Percentiles rank a stretch among this genome's conserved stretches.
phyloP scores from a whole-genome alignment of 148 eudicot genomes.

The Nepenthes mirabilis region DNA sequence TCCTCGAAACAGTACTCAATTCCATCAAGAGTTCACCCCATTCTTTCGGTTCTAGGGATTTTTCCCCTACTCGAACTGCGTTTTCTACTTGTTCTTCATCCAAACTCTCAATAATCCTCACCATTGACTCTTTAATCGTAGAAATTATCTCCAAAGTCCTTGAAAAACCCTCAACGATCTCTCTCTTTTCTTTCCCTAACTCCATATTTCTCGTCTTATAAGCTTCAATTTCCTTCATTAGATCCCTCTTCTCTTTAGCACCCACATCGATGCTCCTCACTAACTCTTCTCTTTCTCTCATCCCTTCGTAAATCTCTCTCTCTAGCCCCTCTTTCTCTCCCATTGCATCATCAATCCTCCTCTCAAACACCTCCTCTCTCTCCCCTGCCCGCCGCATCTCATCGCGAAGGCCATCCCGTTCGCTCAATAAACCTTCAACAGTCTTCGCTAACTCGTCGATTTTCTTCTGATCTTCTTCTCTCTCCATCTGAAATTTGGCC shows the following conservation, averaged over 20 bases:
- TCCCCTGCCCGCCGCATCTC: not conserved
- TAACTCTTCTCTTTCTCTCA: constrained; percentile 13
- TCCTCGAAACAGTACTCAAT: constrained; percentile 13
- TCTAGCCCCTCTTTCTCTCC: not conserved
- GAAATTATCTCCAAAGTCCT: constrained; percentile 4
- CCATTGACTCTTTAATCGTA: constrained; percentile 5
- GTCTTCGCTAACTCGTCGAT: constrained; percentile 8
- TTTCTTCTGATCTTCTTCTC: constrained; percentile 18
- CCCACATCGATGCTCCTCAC: constrained; percentile 12
- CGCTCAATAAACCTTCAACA: constrained; percentile 13
- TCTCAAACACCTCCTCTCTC: constrained; percentile 14
- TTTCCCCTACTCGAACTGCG: constrained; percentile 11
- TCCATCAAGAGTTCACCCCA: constrained; percentile 3
- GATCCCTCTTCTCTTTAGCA: constrained; percentile 12
- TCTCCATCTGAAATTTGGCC: constrained; percentile 10
- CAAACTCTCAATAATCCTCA: constrained; percentile 9
- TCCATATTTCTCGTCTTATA: constrained; percentile 7
- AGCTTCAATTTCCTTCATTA: constrained; percentile 15
- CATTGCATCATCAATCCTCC: no score
- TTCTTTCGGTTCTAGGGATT: constrained; percentile 9
- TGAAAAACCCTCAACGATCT: constrained; percentile 1
- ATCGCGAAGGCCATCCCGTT: not conserved
- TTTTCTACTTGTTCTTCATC: constrained; percentile 8
- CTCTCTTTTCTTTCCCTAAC: constrained; percentile 5
- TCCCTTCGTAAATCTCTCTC: constrained; percentile 16